A percentile compares a stretch with the other conserved stretches of the same genome.
These are phyloP conservation scores for Wallacemonas sp. DNA, from an alignment of 208 protist genomes.

Conservation along the genomic window DNA sequence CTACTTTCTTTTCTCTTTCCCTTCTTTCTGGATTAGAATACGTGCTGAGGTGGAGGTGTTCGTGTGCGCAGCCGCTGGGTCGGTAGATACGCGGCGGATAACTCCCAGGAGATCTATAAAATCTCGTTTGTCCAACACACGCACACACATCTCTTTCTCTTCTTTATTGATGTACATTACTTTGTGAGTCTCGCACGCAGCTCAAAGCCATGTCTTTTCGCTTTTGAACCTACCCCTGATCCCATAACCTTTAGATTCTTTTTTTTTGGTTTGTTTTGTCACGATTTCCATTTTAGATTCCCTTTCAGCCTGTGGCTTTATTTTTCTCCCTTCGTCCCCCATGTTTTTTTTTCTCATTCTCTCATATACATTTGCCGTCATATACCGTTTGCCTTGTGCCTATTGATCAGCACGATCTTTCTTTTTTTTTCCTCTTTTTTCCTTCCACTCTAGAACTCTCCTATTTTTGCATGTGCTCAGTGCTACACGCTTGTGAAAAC, in stretches of 20 bases:
- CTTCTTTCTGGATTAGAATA: too few relatives aligned
- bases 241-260: not conserved
- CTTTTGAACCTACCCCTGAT: not conserved
- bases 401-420: not conserved
- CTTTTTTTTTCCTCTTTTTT: constrained; percentile 1
- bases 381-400: not conserved
- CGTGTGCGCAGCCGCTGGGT: not conserved
- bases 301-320: not conserved
- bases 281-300: too few relatives aligned
- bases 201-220: too few relatives aligned
- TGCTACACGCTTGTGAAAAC: too few relatives aligned
- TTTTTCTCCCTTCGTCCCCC: not conserved
- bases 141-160: not conserved
- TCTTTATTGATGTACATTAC: not conserved
- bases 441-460: too few relatives aligned
- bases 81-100: too few relatives aligned
- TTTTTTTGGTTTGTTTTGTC: too few relatives aligned
- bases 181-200: not conserved
- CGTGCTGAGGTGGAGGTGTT: too few relatives aligned
- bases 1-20: too few relatives aligned
- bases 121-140: not conserved
- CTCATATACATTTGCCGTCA: not conserved
- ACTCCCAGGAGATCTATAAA: not conserved
- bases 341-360: constrained; percentile 1
- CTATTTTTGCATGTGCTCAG: too few relatives aligned